Evolutionary conservation across 2,329 filamentous ascomycete genomes (phyloP), one percentile per base, ranked within the genome.

Genomic region (Neonectria magnoliae): DNA sequence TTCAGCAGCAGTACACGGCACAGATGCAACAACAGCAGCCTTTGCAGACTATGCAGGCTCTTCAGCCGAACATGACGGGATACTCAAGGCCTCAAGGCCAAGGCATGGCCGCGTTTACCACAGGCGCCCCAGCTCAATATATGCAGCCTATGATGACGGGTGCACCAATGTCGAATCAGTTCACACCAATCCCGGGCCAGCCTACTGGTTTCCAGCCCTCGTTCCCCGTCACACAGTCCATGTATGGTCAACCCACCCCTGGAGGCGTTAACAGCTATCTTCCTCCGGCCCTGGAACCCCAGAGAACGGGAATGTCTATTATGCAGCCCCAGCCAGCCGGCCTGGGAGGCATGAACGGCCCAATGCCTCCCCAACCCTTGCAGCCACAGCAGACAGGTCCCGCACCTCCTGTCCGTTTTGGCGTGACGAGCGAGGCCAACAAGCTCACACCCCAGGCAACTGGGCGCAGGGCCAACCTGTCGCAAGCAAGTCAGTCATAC

Each of bases 401-500:
- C 7, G 85, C 95, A 20, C 96, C 96, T 50, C 89, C 93, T 25
- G 91, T 99, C 18, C 88, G 93, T 64, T 99, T 99, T 77, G 96
- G 96, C 42, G 90, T 97, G 38, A 85, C 88, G 62, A 83, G 85
- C 29, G 88, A 90, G 53, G 83, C 89, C 31, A 93, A 94, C 80
- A 96, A 92, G 79, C 81, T 98, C 73, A 85, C 88, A 65, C 90
- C 94, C 31, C 96, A 98, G 82, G 87, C 93, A 29, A 99, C 96
- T 7, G 96, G 96, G 68, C 85, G 92, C 73, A 90, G 92, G 83
- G 96, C 96, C 61, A 98, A 98, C 78, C 85, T 99, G 71, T 87
- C 92, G 57, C 93, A 97, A 88, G 96, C 96, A 76, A 99, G 95
- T 98, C 90, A 91, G 95, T 94, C 44, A 16, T 54, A 25, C 44